Base-by-base conservation (phyloP, 2,329 filamentous ascomycete species). In the Penicillium sp. region DNA sequence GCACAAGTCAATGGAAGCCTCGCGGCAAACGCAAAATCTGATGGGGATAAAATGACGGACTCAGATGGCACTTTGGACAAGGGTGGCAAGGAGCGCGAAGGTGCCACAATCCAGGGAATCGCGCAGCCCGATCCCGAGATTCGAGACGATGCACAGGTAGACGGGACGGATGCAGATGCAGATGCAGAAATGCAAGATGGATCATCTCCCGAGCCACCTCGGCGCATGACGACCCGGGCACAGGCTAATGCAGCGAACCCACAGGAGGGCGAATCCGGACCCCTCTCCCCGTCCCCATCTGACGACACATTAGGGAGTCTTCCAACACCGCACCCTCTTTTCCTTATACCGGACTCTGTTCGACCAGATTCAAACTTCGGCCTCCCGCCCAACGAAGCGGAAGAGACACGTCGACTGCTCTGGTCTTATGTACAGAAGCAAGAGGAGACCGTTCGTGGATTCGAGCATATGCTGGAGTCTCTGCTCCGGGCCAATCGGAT, bases 341-440 rank as follows among this genome's bases (percentile, higher is more conserved):
- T 80, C 66, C 68, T 76, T 24, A 72, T 80, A 39, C 77, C 80
- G 0, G 61, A 73, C 7, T 64, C 71, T n/a, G 69, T 73, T 21
- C 67, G 75, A 32, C 72, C 78, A 10, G 75, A 81, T 58, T 69
- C 72, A 42, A 76, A 80, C 53, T 75, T 79, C 48, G 80, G 79
- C 3, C 72, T 84, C 0, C 79, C 80, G 0, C 64, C 74, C 2
- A 64, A 70, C 38, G 81, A 84, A 68, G 80, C 81, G 3, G 79
- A 83, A 58, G 80, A 84, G 26, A 82, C 80, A 1, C 77, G 80
- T 32, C 75, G 78, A 44, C 65, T 82, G 19, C 70, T 84, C 6
- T 75, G 79, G 65, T 74, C 79, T 3, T 84, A 82, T 58, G 77
- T 83, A 6, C 80, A 83, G 59, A 84, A 84, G 59, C 80, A 83